Conservation (phyloP, 495 filamentous ascomycete species). For the Polyplosphaeria fusca region DNA sequence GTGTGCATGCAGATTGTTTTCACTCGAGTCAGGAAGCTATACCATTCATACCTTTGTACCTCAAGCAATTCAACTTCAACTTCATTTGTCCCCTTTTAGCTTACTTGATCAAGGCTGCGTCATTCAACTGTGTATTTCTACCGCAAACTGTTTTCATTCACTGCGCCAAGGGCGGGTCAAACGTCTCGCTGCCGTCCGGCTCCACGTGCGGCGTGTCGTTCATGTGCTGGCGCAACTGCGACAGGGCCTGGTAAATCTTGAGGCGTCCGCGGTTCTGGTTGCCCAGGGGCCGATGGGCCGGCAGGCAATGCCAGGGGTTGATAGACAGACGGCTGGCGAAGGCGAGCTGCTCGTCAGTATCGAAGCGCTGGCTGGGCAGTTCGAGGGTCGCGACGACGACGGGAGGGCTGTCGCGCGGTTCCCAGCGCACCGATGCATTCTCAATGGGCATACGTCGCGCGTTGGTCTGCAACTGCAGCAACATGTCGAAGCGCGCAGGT, state of each 20-base stretch:
- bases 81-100: constrained; percentile 12
- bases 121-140: constrained; percentile 1
- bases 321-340: constrained; percentile 15
- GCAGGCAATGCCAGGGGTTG: constrained; percentile 19
- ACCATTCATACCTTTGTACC: constrained; percentile 10
- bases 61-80: constrained; percentile 16
- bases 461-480: constrained; percentile 10
- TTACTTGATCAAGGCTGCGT: constrained; percentile 10
- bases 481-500: constrained; percentile 13
- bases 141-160: constrained; percentile 1
- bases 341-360: constrained; percentile 12
- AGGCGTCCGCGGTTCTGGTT: constrained; percentile 20
- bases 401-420: constrained; percentile 10
- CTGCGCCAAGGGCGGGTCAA: constrained; percentile 10
- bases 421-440: constrained; percentile 16
- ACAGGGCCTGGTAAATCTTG: constrained; percentile 18
- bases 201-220: constrained; percentile 18
- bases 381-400: constrained; percentile 13
- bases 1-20: constrained; percentile 16
- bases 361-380: constrained; percentile 15
- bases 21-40: constrained; percentile 12
- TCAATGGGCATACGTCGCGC: constrained; percentile 11
- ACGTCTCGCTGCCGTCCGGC: constrained; percentile 17
- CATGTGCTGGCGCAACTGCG: constrained; percentile 19
- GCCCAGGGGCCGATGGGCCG: constrained; percentile 16